These are phyloP conservation scores for Evernia prunastri DNA, from an alignment of 495 filamentous ascomycete species.

Conservation along the genomic window DNA sequence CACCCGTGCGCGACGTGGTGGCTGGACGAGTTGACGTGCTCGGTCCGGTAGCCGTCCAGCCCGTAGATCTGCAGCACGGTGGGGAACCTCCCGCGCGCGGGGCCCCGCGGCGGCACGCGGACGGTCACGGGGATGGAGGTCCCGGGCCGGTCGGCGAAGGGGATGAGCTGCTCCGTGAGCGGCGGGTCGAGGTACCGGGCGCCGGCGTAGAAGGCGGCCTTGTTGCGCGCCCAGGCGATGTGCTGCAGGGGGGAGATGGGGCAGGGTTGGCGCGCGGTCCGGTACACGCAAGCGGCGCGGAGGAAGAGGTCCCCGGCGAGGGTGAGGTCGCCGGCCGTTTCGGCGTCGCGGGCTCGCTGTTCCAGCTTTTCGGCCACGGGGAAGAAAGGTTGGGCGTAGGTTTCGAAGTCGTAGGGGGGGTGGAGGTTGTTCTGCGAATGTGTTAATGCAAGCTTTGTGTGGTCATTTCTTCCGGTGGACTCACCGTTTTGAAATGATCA, in stretches of 20 bases:
- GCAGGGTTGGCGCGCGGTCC: conserved; percentile 69
- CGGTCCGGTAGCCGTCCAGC: conserved; percentile 71
- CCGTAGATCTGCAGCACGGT: conserved; percentile 66
- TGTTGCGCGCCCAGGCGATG: conserved; percentile 59
- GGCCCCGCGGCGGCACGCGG: conserved; percentile 48
- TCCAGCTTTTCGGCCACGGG: conserved; percentile 6
- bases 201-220: conserved; percentile 55
- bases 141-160: conserved; percentile 44
- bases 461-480: too few relatives aligned
- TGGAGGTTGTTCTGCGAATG: background rate
- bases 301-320: conserved; percentile 58
- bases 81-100: conserved; percentile 40
- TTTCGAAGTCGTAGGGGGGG: background rate
- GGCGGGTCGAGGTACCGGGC: conserved; percentile 47
- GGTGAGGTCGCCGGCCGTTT: conserved; percentile 31
- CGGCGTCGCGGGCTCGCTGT: background rate
- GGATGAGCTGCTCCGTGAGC: conserved; percentile 51
- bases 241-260: conserved; percentile 44
- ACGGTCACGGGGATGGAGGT: conserved; percentile 58
- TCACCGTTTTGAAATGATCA: background rate
- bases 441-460: too few relatives aligned
- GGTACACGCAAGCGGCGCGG: conserved; percentile 62
- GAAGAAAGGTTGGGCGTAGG: conserved; percentile 57
- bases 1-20: conserved; percentile 57
- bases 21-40: conserved; percentile 65